phyloP scores from a whole-genome alignment of 2,329 filamentous ascomycete genomes.

The Fusarium verrucosum region DNA sequence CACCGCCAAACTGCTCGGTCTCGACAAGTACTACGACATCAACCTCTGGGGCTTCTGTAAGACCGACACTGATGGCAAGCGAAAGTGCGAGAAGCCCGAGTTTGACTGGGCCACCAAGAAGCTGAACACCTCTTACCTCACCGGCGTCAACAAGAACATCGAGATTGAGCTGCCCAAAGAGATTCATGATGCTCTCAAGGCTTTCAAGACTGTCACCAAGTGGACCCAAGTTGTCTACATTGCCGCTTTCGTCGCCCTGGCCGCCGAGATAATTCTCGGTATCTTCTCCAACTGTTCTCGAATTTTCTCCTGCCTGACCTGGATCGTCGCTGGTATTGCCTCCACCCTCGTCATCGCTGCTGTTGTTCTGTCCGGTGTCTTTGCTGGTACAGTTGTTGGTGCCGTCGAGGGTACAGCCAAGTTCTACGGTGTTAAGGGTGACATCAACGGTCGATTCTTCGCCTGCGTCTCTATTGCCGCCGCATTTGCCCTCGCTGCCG shows the following conservation, averaged over 20 bases:
- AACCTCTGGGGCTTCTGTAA: conserved; percentile 89
- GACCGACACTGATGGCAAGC: conserved; percentile 61
- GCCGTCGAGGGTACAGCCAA: conserved; percentile 63
- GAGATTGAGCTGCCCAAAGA: conserved; percentile 73
- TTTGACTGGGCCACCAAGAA: conserved; percentile 81
- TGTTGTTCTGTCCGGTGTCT: conserved; percentile 77
- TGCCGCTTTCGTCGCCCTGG: conserved; percentile 75
- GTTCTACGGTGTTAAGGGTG: conserved; percentile 74
- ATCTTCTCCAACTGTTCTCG: conserved; percentile 85
- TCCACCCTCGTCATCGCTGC: conserved; percentile 65
- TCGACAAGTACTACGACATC: conserved; percentile 82
- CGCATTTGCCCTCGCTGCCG: conserved; percentile 77
- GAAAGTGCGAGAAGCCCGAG: conserved; percentile 74
- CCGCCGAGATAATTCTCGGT: conserved; percentile 77
- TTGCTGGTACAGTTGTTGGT: conserved; percentile 75
- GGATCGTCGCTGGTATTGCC: conserved; percentile 75
- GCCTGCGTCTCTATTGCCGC: conserved; percentile 80
- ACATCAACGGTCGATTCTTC: conserved; percentile 75
- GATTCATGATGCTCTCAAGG: conserved; percentile 72
- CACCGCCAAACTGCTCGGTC: conserved; percentile 65
- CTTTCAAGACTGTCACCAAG: conserved; percentile 77
- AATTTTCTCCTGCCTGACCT: conserved; percentile 83
- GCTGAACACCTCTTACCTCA: conserved; percentile 70
- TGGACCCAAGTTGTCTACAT: conserved; percentile 88
- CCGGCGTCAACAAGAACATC: conserved; percentile 54